phyloP scores from a whole-genome alignment of 2,329 filamentous ascomycete genomes.

The Dryadomyces quercus-mongolicae region DNA sequence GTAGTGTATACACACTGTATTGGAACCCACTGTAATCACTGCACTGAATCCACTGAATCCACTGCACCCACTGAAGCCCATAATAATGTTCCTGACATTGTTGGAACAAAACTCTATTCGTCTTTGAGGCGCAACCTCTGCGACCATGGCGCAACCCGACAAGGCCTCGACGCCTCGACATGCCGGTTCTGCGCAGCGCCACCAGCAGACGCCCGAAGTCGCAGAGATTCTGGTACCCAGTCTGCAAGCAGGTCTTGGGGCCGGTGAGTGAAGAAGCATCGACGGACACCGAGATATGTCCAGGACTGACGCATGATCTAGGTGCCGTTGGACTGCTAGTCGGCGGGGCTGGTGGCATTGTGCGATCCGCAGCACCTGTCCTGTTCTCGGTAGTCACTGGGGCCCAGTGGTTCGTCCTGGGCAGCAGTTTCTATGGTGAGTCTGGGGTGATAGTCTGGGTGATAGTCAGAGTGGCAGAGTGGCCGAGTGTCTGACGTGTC shows the following conservation, averaged over 20 bases:
- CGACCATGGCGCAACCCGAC: background rate
- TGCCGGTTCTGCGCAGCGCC: too few species aligned
- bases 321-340: slow-evolving; percentile 49
- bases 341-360: slow-evolving; percentile 59
- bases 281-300: background rate
- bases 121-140: too few species aligned
- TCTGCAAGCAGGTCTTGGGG: slow-evolving; percentile 45
- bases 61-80: background rate
- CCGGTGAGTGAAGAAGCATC: slow-evolving; percentile 30
- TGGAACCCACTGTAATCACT: background rate
- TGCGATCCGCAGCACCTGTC: slow-evolving; percentile 53
- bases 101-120: too few species aligned
- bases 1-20: too few species aligned
- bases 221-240: slow-evolving; percentile 35
- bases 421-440: slow-evolving; percentile 64
- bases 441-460: too few species aligned
- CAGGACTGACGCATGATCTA: slow-evolving; percentile 17
- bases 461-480: too few species aligned
- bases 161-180: too few species aligned
- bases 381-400: slow-evolving; percentile 63
- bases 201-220: slow-evolving; percentile 26
- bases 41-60: background rate
- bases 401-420: slow-evolving; percentile 70
- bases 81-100: too few species aligned
- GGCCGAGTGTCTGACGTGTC: too few species aligned